A percentile compares a stretch with the other conserved stretches of the same genome.
phyloP scores from a whole-genome alignment of 257 asterid genomes.

The Knoxia roxburghii region DNA sequence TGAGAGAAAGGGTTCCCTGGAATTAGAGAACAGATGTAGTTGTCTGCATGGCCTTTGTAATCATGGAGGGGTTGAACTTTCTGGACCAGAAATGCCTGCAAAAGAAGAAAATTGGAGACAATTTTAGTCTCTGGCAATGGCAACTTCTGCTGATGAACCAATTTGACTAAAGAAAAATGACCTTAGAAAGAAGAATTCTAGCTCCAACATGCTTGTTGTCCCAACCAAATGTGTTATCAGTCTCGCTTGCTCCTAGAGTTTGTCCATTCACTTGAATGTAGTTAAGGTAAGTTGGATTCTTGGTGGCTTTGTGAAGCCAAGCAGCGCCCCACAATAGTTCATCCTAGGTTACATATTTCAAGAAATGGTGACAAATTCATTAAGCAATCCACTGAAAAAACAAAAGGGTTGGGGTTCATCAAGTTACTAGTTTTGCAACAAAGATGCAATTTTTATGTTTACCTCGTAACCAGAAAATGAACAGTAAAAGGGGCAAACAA shows the following conservation, averaged over 20 bases:
- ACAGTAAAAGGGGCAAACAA: constrained; percentile 86
- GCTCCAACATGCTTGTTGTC: constrained; percentile 98
- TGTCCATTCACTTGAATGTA: constrained; percentile 89
- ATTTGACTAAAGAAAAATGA: constrained; percentile 12
- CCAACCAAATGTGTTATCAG: constrained; percentile 93
- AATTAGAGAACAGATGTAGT: constrained; percentile 77
- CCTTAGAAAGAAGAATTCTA: constrained; percentile 92
- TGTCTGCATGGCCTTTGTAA: constrained; percentile 90
- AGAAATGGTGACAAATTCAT: not conserved
- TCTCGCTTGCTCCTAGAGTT: constrained; percentile 84
- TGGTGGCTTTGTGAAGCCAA: constrained; percentile 90
- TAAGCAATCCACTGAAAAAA: not conserved
- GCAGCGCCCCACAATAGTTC: constrained; percentile 99
- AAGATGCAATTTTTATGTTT: not conserved
- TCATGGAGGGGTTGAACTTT: constrained; percentile 79
- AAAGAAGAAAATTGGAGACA: not conserved
- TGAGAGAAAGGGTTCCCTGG: constrained; percentile 74
- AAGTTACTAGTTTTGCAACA: not conserved
- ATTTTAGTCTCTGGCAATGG: too few species aligned
- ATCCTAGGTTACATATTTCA: constrained; percentile 40
- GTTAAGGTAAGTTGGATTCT: constrained; percentile 54
- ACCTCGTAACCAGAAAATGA: constrained; percentile 95
- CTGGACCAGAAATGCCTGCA: constrained; percentile 89
- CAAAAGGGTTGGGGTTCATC: not conserved
- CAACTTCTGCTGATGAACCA: not conserved